Evolutionary conservation across 2,329 filamentous ascomycete species (phyloP).

Genomic region (Chrysoporthe cubensis): DNA sequence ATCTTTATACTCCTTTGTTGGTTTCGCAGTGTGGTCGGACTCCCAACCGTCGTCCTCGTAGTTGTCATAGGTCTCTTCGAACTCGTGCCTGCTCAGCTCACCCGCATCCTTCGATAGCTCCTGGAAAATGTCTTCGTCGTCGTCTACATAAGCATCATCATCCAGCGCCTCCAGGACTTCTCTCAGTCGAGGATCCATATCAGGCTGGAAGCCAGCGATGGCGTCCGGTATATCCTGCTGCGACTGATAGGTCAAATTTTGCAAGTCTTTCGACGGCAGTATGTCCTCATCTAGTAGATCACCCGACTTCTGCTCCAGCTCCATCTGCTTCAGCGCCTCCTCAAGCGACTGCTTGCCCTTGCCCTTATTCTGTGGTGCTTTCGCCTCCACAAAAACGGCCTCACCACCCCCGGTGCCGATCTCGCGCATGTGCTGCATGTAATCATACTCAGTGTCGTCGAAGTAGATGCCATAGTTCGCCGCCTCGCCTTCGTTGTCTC

Average conservation of each 20-base stretch:
- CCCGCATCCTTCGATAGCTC: slow-evolving; percentile 49
- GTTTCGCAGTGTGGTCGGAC: slow-evolving; percentile 88
- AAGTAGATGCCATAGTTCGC: slow-evolving; percentile 92
- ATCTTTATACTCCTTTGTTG: slow-evolving; percentile 60
- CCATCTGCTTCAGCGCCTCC: slow-evolving; percentile 73
- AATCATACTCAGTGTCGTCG: slow-evolving; percentile 95
- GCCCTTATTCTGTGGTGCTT: slow-evolving; percentile 61
- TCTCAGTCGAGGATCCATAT: slow-evolving; percentile 92
- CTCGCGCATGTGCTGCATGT: slow-evolving; percentile 98
- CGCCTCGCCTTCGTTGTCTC: slow-evolving; percentile 93
- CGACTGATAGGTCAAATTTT: slow-evolving; percentile 77
- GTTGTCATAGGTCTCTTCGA: slow-evolving; percentile 66
- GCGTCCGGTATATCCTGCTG: slow-evolving; percentile 92
- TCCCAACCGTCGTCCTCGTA: slow-evolving; percentile 87
- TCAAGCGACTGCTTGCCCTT: slow-evolving; percentile 81
- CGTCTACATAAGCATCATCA: slow-evolving; percentile 90
- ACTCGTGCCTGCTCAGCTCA: slow-evolving; percentile 70
- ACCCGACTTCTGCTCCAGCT: slow-evolving; percentile 56
- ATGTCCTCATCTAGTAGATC: slow-evolving; percentile 74
- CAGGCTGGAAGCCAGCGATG: slow-evolving; percentile 91
- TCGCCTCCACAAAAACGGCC: slow-evolving; percentile 81
- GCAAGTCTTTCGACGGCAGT: slow-evolving; percentile 78
- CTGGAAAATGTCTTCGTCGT: slow-evolving; percentile 83
- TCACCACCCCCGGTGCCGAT: slow-evolving; percentile 75
- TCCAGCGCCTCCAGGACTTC: slow-evolving; percentile 93